phyloP scores from a whole-genome alignment of 2,329 filamentous ascomycete species.

The Colletotrichum gloeosporioides region DNA sequence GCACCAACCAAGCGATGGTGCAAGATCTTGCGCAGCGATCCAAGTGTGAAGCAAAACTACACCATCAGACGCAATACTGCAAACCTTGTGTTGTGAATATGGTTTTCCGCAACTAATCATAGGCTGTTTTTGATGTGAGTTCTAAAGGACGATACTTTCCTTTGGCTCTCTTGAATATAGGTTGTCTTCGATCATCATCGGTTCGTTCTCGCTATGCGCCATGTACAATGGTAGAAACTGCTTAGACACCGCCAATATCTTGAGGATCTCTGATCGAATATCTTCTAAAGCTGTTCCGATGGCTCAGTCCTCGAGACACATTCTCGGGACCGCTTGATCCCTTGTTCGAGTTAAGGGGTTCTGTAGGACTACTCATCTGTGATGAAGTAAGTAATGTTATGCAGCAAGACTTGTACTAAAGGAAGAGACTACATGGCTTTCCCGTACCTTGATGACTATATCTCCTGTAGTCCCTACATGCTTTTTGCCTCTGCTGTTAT shows the following conservation, averaged over 20 bases:
- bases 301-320: neutral
- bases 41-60: neutral
- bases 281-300: neutral
- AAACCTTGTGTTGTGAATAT: neutral
- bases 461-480: neutral
- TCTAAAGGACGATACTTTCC: neutral
- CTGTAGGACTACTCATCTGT: neutral
- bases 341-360: neutral
- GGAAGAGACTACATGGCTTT: neutral
- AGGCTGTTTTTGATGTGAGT: neutral
- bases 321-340: neutral
- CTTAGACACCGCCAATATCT: neutral
- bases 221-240: neutral
- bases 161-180: neutral
- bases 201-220: neutral
- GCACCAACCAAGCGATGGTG: neutral
- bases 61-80: neutral
- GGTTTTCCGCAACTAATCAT: neutral
- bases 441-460: neutral
- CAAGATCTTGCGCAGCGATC: neutral
- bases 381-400: neutral
- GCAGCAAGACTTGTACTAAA: neutral
- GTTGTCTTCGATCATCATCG: neutral
- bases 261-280: neutral
- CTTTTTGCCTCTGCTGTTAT: neutral